Base-by-base conservation (phyloP, 2,329 filamentous ascomycete genomes). In the Scleromitrula shiraiana region DNA sequence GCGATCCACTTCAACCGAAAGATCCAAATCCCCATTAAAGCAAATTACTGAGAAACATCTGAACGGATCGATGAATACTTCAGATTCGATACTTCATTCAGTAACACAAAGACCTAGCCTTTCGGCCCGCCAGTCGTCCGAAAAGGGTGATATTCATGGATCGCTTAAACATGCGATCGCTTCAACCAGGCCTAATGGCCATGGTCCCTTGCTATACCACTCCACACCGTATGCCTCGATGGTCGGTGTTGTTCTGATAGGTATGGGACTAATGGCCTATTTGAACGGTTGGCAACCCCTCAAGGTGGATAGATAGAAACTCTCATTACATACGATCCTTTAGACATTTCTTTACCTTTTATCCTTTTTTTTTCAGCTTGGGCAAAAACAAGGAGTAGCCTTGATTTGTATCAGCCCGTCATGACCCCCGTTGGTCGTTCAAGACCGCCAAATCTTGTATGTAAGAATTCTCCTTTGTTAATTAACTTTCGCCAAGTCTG, bases 231-330 rank as follows among this genome's bases (percentile, higher is more conserved):
- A 90, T 61, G 83, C 84, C 33, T 89, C 85, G 2, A 88, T 91
- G 77, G 68, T 93, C 38, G 84, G 87, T 9, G 87, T 93, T 26
- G 86, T 93, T 22, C 67, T 93, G 48, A 70, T 93, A 52, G 87
- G 87, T 26, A 83, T 93, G 70, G 85, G 87, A 12, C 65, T 93
- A 55, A 93, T 93, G 87, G 85, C 85, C 35, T 90, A 89, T 66
- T 74, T 93, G 57, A 93, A 93, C 61, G 83, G 84, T 43, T 91
- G 85, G 85, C 84, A 88, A 53, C 54, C 60, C 41, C 56, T 59
- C 32, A 64, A 64, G 50, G 56, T 56, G 20, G 60, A 64, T 35
- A 56, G 56, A 55, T 64, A 58, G 44, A 51, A 7, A 32, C 30
- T 32, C 29, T 32, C 12, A 5, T 32, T 32, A 24, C 22, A 35